Base-by-base conservation (phyloP, 2,329 filamentous ascomycete genomes). In the Pestalotiopsis sp. region DNA sequence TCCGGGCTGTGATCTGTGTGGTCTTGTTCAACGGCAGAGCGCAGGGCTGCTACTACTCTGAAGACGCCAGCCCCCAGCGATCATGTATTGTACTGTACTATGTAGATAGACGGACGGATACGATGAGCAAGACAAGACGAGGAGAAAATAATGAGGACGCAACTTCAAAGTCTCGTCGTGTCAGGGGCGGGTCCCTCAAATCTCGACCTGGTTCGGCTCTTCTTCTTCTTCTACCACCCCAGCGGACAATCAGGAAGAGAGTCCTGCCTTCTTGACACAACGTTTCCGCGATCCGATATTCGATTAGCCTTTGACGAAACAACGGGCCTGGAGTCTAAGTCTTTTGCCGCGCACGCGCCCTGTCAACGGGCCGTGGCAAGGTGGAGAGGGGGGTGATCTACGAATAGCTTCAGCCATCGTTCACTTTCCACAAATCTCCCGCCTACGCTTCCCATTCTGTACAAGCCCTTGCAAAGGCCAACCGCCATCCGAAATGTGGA, bases 291-390 rank as follows among this genome's bases (percentile, higher is more conserved):
- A 52, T 52, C 45, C 45, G 45, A 52, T 52, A 52, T 17, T 52
- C 45, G 20, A 52, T 52, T 52, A 52, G 14, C 17, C 45, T 52
- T 52, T 52, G 45, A 59, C 57, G 57, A 59, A 31, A 25, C 23
- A 23, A 31, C 57, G 57, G 23, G 17, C 57, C 20, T 59, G 57
- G 57, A 59, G 57, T 59, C 57, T 59, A 59, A 59, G 27, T 59
- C 57, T 23, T 31, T 31, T 25, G 57, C 57, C 23, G 57, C 45
- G 45, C 45, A 52, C 45, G 57, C 57, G 27, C 57, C 57, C 57
- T 59, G 57, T 59, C 57, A 59, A 59, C 57, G 57, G 23, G 57
- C 57, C 57, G 57, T 31, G 27, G 57, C 27, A 31, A 27, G 20
- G 57, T 27, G 57, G 57, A 52, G 45, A 52, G 45, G 45, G 45